Base-by-base conservation (phyloP, 176 grass and related monocot genomes). In the Musa itinerans region DNA sequence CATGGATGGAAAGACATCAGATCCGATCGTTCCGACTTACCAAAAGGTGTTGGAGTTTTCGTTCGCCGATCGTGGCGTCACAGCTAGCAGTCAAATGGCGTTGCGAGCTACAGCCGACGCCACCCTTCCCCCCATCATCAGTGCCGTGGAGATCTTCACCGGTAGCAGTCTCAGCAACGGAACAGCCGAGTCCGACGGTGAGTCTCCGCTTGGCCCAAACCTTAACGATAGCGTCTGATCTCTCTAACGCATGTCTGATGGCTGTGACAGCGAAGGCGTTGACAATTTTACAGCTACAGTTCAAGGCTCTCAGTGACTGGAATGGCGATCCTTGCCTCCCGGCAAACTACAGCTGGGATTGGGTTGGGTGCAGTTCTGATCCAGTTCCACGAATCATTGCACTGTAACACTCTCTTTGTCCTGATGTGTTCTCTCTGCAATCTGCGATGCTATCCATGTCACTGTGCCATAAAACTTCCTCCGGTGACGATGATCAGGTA, bases 141-240 rank as follows among this genome's bases (percentile, higher is more conserved):
- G 50, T 72, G 69, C 69, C n/a, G 25, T 72, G 50, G 69, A 72
- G 69, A 8, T 72, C n/a, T 72, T 72, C 50, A 52, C 49, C 19
- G 3, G 49, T 12, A 43, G 21, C 10, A 21, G 9, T 11, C 48
- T 72, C 2, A 72, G 49, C 50, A 53, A 51, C 21, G 69, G 69
- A 17, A 72, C 69, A 23, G 50, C 43, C 6, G 1, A 43, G 10
- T 11, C 17, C 21, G 49, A 72, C 8, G 48, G 48, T 72, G 16
- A 20, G n/a, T 72, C 34, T 55, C 14, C 11, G 10, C 19, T 16
- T 68, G 13, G 1, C 11, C 34, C 4, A 29, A 43, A 67, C 21
- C 10, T 12, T 27, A 26, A 26, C 3, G 11, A 14, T 2, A 24
- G 24, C 25, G 1, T 57, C 54, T 2, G 53, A 10, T 55, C 14